These are phyloP conservation scores for Schwanniomyces yamadae DNA, from an alignment of 805 yeast species.

Conservation along the genomic window DNA sequence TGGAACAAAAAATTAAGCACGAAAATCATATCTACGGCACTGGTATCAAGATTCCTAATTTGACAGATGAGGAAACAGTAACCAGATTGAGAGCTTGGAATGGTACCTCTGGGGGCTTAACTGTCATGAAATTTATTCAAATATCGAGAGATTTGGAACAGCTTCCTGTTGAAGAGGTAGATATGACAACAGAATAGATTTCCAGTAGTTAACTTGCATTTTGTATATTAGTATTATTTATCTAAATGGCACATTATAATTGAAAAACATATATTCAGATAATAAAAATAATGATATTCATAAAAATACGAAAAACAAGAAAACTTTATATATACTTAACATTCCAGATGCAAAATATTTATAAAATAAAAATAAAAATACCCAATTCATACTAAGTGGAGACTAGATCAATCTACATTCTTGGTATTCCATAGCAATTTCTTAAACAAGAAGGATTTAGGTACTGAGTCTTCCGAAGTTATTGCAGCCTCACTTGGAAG, in stretches of 20 bases:
- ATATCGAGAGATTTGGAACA: constrained; percentile 29
- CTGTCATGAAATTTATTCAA: constrained; percentile 52
- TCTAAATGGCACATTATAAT: no score
- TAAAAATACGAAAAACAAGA: constrained; percentile 1
- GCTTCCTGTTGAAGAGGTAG: constrained; percentile 22
- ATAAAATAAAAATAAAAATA: background rate
- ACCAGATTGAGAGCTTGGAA: constrained; percentile 69
- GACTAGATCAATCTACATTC: background rate
- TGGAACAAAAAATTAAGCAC: constrained; percentile 59
- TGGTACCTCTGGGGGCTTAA: constrained; percentile 76
- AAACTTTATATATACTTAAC: background rate
- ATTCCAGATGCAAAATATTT: constrained; percentile 2
- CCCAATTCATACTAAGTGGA: no score
- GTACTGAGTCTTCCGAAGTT: background rate
- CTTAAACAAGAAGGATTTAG: background rate
- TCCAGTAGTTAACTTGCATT: background rate
- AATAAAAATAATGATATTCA: background rate
- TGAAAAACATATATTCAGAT: no score
- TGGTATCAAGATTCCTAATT: constrained; percentile 74
- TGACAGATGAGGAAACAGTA: constrained; percentile 61
- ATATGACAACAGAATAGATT: constrained; percentile 11
- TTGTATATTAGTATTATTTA: constrained; percentile 2
- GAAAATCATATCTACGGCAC: constrained; percentile 63
- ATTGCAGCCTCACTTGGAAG: no score
- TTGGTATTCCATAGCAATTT: constrained; percentile 1